phyloP scores from a whole-genome alignment of 2,329 filamentous ascomycete species.

The Endocalyx cinctus region DNA sequence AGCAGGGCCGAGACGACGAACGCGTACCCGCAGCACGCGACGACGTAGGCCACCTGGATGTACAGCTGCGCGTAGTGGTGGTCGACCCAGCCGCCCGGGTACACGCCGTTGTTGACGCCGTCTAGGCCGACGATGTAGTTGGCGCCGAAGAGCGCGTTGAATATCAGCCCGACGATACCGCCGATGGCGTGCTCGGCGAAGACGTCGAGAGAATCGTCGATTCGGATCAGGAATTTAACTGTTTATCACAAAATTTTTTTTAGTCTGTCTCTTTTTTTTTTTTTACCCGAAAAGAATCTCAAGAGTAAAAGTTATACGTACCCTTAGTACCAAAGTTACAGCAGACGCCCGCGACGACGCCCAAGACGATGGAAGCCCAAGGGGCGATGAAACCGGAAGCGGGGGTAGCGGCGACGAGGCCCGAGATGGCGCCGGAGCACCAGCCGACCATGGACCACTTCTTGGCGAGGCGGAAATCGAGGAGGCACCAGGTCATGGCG shows the following conservation, averaged over 20 bases:
- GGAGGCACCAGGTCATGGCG: conserved; percentile 87
- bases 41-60: conserved; percentile 74
- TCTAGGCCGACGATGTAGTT: conserved; percentile 70
- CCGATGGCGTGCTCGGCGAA: conserved; percentile 68
- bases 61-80: conserved; percentile 71
- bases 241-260: conserved; percentile 4
- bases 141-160: conserved; percentile 69
- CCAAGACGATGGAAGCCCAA: conserved; percentile 64
- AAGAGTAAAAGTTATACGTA: conserved; percentile 18
- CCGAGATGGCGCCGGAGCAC: conserved; percentile 68
- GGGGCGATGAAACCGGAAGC: conserved; percentile 65
- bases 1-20: conserved; percentile 71
- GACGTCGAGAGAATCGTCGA: conserved; percentile 68
- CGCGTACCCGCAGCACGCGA: conserved; percentile 60
- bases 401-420: conserved; percentile 65
- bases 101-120: conserved; percentile 65
- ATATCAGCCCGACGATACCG: conserved; percentile 64
- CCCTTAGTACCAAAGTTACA: conserved; percentile 66
- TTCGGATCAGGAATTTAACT: conserved; percentile 58
- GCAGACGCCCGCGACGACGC: conserved; percentile 59
- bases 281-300: neutral
- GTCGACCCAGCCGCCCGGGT: conserved; percentile 67
- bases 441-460: conserved; percentile 85
- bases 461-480: conserved; percentile 89
- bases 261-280: conserved; percentile 4